Evolutionary conservation across 108 stramenopile species (phyloP), one percentile per base, ranked within the genome.

Genomic region (Cyclotella kingstonii): DNA sequence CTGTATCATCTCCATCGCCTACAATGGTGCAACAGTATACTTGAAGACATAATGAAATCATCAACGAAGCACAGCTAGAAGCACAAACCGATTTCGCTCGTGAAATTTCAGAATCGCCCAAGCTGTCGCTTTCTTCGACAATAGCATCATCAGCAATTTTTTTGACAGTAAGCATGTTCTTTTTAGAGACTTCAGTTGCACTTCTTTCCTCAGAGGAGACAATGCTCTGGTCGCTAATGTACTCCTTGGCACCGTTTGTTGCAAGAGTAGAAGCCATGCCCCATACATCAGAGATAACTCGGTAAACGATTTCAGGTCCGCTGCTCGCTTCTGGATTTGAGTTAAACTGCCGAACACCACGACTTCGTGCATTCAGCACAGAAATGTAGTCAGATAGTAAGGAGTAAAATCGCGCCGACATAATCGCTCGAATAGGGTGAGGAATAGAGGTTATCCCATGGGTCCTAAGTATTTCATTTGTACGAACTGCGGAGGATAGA

Each of bases 391-490:
- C 89, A 7, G 86, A 69, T 9, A 88, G 50, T 26, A 87, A 60
- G 2, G 85, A 87, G 69, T 77, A 92, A 58, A 84, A 92, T 38
- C 85, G 74, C 12, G 85, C 68, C 11, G 90, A 82, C 44, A 84
- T 48, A n/a, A 84, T 59, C 21, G 66, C 49, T 22, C 90, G 73
- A 14, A 79, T 45, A n/a, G 51, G 21, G 45, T 77, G 54, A 14
- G 84, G 62, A 40, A 73, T 54, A 4, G 53, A 47, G 15, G 30
- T 36, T 6, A 63, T 25, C 12, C 29, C 36, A 15, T 49, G 46
- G 11, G 63, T 51, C 5, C 42, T 26, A 8, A 69, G 52, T 26
- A 66, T 34, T 54, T 70, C 56, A 45, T 68, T 60, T 9, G 79
- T 63, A 54, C 70, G 53, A 48, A 71, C 3, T 48, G 70, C 82